Evolutionary conservation across 225 moss, liverwort and hornwort genomes (phyloP), one percentile per base, ranked within the genome.

Genomic region (Lunularia cruciata): DNA sequence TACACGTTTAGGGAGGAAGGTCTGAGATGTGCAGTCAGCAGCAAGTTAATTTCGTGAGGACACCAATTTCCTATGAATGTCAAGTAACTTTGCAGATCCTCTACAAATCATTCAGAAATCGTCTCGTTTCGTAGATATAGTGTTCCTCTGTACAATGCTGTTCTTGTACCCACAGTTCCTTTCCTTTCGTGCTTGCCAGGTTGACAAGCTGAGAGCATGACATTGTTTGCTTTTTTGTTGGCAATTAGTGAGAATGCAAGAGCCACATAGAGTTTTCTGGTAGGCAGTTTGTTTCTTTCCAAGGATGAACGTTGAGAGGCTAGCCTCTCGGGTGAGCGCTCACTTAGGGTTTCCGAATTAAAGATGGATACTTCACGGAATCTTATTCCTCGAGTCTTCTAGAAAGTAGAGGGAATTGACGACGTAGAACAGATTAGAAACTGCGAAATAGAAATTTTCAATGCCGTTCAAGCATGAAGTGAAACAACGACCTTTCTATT

Each of bases 121-220:
- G 11, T 54, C 13, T 13, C 26, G 26, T 12, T 54, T 11, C 54
- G 54, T 54, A 28, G 8, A 0, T 27, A 54, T 25, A 26, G 13
- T 25, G 26, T 54, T 27, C 11, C 27, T 26, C 54, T 28, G 26
- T 27, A 12, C 9, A 1, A 1, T 25, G 3, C 28, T 27, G 7
- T 8, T 53, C 54, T 28, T 54, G 54, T 27, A n/a, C n/a, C n/a
- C n/a, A 27, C 27, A 54, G 3, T 28, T 54, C 54, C 54, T 22
- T 27, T 26, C 54, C 27, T 25, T 54, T 12, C 28, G 54, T 54
- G 54, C 54, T 8, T 54, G 27, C 54, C 54, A 54, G 54, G 52
- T 26, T 52, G 52, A 52, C 22, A 25, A 13, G 51, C 20, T 22
- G n/a, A 0, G 25, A 54, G 27, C 54, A 27, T 54, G 54, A 26